These are phyloP conservation scores for Talaromyces borbonicus DNA, from an alignment of 495 filamentous ascomycete species.

Conservation along the genomic window DNA sequence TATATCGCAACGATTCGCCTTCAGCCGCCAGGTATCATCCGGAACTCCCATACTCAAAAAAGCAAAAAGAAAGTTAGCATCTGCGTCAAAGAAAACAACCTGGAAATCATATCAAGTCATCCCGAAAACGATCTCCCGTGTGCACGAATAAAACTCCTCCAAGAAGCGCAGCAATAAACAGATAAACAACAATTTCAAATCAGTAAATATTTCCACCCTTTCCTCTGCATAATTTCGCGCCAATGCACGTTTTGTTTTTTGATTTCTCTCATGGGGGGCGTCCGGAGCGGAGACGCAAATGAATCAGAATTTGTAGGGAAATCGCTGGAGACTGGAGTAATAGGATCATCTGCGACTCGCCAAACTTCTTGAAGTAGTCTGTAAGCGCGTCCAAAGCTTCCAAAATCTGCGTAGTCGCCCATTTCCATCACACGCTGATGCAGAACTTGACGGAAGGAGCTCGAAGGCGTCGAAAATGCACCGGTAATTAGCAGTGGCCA, in stretches of 20 bases:
- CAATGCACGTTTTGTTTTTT: slow-evolving; percentile 68
- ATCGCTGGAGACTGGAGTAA: slow-evolving; percentile 24
- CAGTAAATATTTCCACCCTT: slow-evolving; percentile 86
- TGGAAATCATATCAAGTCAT: background rate
- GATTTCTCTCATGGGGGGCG: slow-evolving; percentile 12
- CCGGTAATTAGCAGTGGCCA: slow-evolving; percentile 91
- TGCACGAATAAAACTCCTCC: background rate
- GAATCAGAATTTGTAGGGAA: slow-evolving; percentile 12
- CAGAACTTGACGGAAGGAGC: slow-evolving; percentile 67
- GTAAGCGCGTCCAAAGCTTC: slow-evolving; percentile 78
- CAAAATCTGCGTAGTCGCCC: slow-evolving; percentile 65
- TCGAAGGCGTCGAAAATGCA: slow-evolving; percentile 55
- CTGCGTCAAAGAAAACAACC: background rate
- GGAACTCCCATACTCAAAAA: background rate
- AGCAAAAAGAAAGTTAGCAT: background rate
- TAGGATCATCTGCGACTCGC: slow-evolving; percentile 54
- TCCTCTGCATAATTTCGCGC: slow-evolving; percentile 88
- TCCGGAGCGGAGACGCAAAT: slow-evolving; percentile 10
- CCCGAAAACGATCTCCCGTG: background rate
- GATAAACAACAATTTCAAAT: too few species aligned
- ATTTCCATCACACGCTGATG: slow-evolving; percentile 58
- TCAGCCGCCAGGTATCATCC: background rate
- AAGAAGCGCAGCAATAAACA: too few species aligned
- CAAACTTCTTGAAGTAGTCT: slow-evolving; percentile 75
- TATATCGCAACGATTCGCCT: background rate